A percentile compares a stretch with the other conserved stretches of the same genome.
Evolutionary conservation across 192 early-diverging fungal genomes (phyloP).

Genomic region (Geosiphon pyriformis): DNA sequence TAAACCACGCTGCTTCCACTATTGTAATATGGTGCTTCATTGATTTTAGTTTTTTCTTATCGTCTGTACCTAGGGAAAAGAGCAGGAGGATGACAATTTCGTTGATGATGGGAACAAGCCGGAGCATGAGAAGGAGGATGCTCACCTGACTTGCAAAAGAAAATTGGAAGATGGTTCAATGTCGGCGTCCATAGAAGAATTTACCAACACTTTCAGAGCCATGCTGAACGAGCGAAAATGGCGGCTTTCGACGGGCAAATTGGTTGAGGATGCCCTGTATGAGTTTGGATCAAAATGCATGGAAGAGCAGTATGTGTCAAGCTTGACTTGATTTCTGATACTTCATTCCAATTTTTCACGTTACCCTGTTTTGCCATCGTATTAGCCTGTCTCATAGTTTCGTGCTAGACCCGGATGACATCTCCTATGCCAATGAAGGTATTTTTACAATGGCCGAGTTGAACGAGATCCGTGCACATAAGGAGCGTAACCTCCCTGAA

Average conservation of each 20-base stretch:
- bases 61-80: too few species aligned
- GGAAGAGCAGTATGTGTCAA: conserved; percentile 5
- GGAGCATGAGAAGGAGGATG: too few species aligned
- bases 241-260: conserved; percentile 24
- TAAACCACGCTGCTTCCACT: too few species aligned
- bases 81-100: too few species aligned
- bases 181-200: too few species aligned
- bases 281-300: conserved; percentile 18
- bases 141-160: too few species aligned
- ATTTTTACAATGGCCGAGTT: conserved; percentile 6
- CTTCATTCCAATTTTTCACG: neutral
- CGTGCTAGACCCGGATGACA: conserved; percentile 20
- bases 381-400: conserved; percentile 22
- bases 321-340: neutral
- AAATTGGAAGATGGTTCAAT: too few species aligned
- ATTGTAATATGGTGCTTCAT: too few species aligned
- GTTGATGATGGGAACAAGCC: too few species aligned
- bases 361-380: neutral
- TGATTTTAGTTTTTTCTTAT: too few species aligned
- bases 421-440: conserved; percentile 1
- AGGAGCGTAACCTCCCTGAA: conserved; percentile 6
- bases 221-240: conserved; percentile 8
- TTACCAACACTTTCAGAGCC: neutral
- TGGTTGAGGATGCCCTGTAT: conserved; percentile 22
- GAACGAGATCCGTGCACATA: conserved; percentile 3